A percentile compares a stretch with the other conserved stretches of the same genome.
These are phyloP conservation scores for Carex kokanica DNA, from an alignment of 176 grass and related monocot genomes.

Conservation along the genomic window DNA sequence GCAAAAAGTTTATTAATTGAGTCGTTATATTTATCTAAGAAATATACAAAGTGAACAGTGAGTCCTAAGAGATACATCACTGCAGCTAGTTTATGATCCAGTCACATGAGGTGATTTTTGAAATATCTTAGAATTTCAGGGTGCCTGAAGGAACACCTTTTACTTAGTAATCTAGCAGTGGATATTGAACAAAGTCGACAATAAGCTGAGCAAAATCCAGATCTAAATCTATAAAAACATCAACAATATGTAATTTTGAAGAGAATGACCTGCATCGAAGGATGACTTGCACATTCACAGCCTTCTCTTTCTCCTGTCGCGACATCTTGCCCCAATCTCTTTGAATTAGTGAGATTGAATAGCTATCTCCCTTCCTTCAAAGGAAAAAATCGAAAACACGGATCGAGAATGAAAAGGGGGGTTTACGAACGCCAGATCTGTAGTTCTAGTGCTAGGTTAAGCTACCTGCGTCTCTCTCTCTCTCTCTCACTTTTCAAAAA, in stretches of 20 bases:
- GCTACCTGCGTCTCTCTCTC: not conserved
- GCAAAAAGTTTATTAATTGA: not conserved
- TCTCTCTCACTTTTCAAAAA: not conserved
- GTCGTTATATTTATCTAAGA: not conserved
- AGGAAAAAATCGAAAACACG: not conserved
- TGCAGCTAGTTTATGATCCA: not conserved
- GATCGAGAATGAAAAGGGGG: not conserved
- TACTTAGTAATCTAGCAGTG: not conserved
- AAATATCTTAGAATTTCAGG: not conserved
- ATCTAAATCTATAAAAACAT: not conserved
- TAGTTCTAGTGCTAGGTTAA: conserved; percentile 1
- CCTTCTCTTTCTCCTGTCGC: conserved; percentile 93
- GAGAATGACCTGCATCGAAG: conserved; percentile 82
- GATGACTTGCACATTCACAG: conserved; percentile 95
- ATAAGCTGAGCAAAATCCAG: not conserved
- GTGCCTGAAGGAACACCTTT: not conserved
- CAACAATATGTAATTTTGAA: not conserved
- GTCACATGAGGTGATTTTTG: not conserved
- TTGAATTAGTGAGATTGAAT: not conserved
- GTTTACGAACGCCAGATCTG: not conserved
- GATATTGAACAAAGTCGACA: not conserved
- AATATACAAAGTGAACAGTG: not conserved
- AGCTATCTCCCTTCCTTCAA: not conserved
- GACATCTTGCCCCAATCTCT: conserved; percentile 45
- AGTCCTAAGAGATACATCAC: not conserved